phyloP scores from a whole-genome alignment of 2,329 filamentous ascomycete species.

The Ophiosphaerella narmari region DNA sequence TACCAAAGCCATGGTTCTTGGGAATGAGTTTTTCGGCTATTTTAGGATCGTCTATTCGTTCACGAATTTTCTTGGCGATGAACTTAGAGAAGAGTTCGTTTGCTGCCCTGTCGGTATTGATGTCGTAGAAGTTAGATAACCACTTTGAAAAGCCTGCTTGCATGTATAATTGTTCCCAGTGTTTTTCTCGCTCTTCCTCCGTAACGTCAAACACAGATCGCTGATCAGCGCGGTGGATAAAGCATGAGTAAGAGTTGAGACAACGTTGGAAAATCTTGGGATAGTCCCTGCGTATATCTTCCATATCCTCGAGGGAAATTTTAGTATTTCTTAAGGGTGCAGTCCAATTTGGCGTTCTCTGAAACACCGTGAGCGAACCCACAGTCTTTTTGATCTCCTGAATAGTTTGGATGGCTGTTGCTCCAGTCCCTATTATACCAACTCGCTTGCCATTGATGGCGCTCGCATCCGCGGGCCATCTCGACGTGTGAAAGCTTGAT shows the following conservation, averaged over 20 bases:
- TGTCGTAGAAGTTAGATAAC: slow-evolving; percentile 24
- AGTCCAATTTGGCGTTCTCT: slow-evolving; percentile 22
- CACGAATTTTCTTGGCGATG: slow-evolving; percentile 44
- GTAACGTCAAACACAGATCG: slow-evolving; percentile 15
- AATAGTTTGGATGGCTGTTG: slow-evolving; percentile 14
- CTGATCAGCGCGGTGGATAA: slow-evolving; percentile 18
- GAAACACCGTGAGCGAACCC: slow-evolving; percentile 14
- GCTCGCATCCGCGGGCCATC: slow-evolving; percentile 9
- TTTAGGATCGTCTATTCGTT: slow-evolving; percentile 46
- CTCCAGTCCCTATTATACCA: slow-evolving; percentile 14
- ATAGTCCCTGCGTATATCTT: slow-evolving; percentile 18
- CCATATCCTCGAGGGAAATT: slow-evolving; percentile 17
- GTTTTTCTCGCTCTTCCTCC: slow-evolving; percentile 15
- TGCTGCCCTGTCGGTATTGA: slow-evolving; percentile 28
- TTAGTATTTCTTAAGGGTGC: slow-evolving; percentile 22
- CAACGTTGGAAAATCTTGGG: slow-evolving; percentile 20
- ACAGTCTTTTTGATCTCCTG: slow-evolving; percentile 15
- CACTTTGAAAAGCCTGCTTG: slow-evolving; percentile 24
- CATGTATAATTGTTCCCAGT: slow-evolving; percentile 24
- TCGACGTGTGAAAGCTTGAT: slow-evolving; percentile 12
- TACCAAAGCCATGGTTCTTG: slow-evolving; percentile 47
- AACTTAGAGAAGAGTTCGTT: slow-evolving; percentile 31
- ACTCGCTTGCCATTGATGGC: slow-evolving; percentile 10
- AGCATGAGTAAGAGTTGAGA: slow-evolving; percentile 19
- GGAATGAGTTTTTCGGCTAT: slow-evolving; percentile 50